Evolutionary conservation across 805 yeast species (phyloP), one percentile per base, ranked within the genome.

Genomic region (Priceomyces medius): DNA sequence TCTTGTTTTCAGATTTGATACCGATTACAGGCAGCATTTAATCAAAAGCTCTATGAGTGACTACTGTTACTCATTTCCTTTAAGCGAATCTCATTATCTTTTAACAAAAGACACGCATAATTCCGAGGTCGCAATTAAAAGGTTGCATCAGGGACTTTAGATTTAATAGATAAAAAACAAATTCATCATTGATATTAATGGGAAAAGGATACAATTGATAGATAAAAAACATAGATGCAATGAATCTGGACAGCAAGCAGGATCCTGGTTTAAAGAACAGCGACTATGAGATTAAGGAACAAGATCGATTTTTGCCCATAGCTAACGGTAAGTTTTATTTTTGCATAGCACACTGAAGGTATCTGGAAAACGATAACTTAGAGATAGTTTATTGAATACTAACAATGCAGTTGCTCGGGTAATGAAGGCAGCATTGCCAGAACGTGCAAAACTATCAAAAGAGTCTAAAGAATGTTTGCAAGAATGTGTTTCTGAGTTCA

Each of bases 381-480:
- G n/a, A n/a, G n/a, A n/a, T n/a, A n/a, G n/a, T n/a, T n/a, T n/a
- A n/a, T n/a, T n/a, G 6, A 18, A 31, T 21, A 48, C 49, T 41
- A 47, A 45, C 52, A 28, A 19, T 4, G 14, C 16, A 69, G 77
- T 80, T 45, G 83, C 85, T n/a, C 67, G 91, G 39, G 77, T 85
- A 38, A 85, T 85, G 91, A 85, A 85, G 54, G 71, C 65, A 42
- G 83, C 91, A 2, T 64, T 85, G 21, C 91, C 93, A 2, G 64
- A 73, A 9, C 80, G 82, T 27, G 91, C 90, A 8, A 85, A 85
- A 53, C 80, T 85, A 1, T 81, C 88, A 17, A 85, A 84, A 53
- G 93, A 85, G 53, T 85, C 90, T 32, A 83, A 84, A 53, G 90
- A 83, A 51, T 59, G 89, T 45, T 80, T 85, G 77, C 93, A 85